A percentile compares a stretch with the other conserved stretches of the same genome.
Evolutionary conservation across 1,284 basidiomycete genomes (phyloP).

Genomic region (Pterulicium gracile): DNA sequence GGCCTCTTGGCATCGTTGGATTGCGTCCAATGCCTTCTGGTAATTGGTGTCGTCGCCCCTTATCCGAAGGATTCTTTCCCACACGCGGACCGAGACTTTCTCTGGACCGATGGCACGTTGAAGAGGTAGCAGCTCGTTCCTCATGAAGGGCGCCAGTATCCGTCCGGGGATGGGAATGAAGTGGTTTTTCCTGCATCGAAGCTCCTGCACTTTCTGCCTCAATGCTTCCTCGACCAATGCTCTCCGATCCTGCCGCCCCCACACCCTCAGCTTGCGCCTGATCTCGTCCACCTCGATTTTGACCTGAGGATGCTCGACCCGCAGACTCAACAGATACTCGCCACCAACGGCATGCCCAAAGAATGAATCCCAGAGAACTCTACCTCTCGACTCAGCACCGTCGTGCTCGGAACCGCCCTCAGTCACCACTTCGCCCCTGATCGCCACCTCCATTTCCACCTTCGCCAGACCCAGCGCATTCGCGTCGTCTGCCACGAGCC

Average conservation of each 20-base stretch:
- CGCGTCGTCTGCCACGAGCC: slow-evolving; percentile 32
- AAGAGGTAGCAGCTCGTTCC: slow-evolving; percentile 26
- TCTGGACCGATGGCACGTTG: slow-evolving; percentile 27
- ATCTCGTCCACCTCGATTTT: slow-evolving; percentile 29
- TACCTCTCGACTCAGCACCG: not conserved
- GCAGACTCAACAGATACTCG: slow-evolving; percentile 31
- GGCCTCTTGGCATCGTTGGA: slow-evolving; percentile 4
- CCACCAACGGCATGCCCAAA: slow-evolving; percentile 32
- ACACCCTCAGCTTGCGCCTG: slow-evolving; percentile 24
- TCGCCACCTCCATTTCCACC: slow-evolving; percentile 42
- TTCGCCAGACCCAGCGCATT: slow-evolving; percentile 42
- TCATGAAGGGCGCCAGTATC: slow-evolving; percentile 33
- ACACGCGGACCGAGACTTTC: slow-evolving; percentile 24
- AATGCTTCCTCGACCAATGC: slow-evolving; percentile 28
- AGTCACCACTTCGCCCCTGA: slow-evolving; percentile 45
- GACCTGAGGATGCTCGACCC: slow-evolving; percentile 11
- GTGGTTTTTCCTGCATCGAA: slow-evolving; percentile 28
- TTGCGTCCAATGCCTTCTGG: not conserved
- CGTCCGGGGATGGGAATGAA: slow-evolving; percentile 33
- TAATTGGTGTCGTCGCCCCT: slow-evolving; percentile 22
- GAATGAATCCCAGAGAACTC: slow-evolving; percentile 46
- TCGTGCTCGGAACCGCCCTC: slow-evolving; percentile 11
- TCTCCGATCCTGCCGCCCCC: slow-evolving; percentile 19
- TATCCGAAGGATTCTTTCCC: slow-evolving; percentile 20
- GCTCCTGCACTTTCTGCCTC: slow-evolving; percentile 28